Evolutionary conservation across 345 rosid genomes (phyloP).

Genomic region (Pistacia vera): DNA sequence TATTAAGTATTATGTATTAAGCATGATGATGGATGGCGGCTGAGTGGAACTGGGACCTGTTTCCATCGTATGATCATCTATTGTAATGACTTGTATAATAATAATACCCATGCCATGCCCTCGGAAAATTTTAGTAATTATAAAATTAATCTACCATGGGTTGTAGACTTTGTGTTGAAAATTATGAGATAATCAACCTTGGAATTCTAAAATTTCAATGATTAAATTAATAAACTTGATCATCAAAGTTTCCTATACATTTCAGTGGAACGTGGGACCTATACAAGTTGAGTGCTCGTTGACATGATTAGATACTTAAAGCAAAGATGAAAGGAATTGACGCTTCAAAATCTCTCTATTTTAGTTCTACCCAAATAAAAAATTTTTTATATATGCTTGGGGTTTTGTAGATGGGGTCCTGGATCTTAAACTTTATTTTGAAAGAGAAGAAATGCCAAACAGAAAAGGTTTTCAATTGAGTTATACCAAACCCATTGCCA

Average conservation of each 20-base stretch:
- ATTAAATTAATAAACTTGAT: background rate
- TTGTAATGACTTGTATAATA: no score
- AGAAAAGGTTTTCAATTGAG: background rate
- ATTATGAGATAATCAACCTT: background rate
- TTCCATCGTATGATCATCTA: no score
- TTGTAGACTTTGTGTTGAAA: no score
- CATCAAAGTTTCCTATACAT: background rate
- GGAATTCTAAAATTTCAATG: conserved; percentile 1
- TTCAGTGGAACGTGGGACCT: background rate
- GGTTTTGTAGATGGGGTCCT: background rate
- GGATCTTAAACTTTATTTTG: background rate
- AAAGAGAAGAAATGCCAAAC: background rate
- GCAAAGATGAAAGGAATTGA: background rate
- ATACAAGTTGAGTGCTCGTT: background rate
- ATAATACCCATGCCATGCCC: no score
- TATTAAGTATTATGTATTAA: no score
- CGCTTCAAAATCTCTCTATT: no score
- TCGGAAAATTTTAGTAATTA: no score
- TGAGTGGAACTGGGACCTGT: no score
- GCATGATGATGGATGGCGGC: background rate
- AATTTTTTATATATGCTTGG: no score
- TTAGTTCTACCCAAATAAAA: no score
- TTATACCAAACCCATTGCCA: background rate
- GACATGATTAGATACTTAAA: background rate
- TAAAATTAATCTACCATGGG: no score